Base-by-base conservation (phyloP, 352 stramenopile genomes). In the Aphanomyces astaci region DNA sequence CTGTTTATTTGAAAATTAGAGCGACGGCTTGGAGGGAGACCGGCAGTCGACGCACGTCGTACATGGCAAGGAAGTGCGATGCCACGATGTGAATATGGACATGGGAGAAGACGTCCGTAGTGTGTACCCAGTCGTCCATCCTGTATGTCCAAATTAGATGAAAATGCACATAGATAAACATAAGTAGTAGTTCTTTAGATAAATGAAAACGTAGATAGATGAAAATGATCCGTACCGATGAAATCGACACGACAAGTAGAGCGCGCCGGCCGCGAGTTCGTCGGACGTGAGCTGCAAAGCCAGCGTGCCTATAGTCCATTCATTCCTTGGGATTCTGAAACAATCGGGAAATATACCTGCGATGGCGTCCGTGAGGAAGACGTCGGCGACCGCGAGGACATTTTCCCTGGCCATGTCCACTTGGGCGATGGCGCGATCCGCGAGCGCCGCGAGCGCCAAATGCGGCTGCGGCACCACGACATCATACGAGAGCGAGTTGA, bases 401-500 rank as follows among this genome's bases (percentile, higher is more conserved):
- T 75, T 71, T 9, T 82, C 74, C 56, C 84, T 81, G 9, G 73
- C 66, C 17, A 85, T 75, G 22, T 76, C 72, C 2, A 77, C 69
- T 49, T 92, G 75, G 0, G 25, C 19, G 31, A 49, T 27, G 24
- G 32, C 39, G 10, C 15, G 28, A 2, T 51, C 55, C 62, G 89
- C 78, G 1, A 82, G 79, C 17, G 89, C 71, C 3, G 70, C 75
- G 25, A 77, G 64, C 9, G 90, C 77, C 52, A 89, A 87, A 19
- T 79, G 73, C 0, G 84, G 82, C 70, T 91, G 80, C 17, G 84
- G 76, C 1, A 82, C 72, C n/a, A 75, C 75, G 22, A 93, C 72
- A 51, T 93, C 79, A 56, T 91, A 93, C 25, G 77, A 81, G 15
- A 93, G 73, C 30, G 82, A 90, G 53, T 90, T 83, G 57, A 93